Evolutionary conservation across 1,139 yeast species (phyloP).

Genomic region (Saccharomycopsis phalli): DNA sequence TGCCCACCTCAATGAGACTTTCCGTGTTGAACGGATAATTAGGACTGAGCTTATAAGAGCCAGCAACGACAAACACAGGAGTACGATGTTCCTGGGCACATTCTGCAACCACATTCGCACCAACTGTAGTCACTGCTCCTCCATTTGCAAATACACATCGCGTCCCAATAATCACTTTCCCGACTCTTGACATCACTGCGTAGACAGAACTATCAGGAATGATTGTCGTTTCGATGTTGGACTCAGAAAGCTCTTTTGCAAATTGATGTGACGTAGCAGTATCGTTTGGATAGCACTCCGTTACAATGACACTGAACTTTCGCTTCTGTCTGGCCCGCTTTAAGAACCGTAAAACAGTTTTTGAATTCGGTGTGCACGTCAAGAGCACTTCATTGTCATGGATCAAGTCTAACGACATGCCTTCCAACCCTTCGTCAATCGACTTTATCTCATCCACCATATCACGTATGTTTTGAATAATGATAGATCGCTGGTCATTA

Average conservation of each 20-base stretch:
- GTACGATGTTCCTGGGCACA: slow-evolving; percentile 93
- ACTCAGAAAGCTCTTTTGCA: slow-evolving; percentile 70
- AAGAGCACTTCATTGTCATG: slow-evolving; percentile 89
- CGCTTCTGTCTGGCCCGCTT: slow-evolving; percentile 84
- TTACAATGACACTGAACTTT: slow-evolving; percentile 83
- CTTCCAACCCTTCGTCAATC: slow-evolving; percentile 84
- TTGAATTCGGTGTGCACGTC: slow-evolving; percentile 90
- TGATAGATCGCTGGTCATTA: slow-evolving; percentile 73
- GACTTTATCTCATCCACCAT: slow-evolving; percentile 85
- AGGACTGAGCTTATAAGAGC: slow-evolving; percentile 87
- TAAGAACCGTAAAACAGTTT: slow-evolving; percentile 79
- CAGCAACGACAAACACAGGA: slow-evolving; percentile 94
- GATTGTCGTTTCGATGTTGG: slow-evolving; percentile 81
- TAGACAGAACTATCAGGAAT: slow-evolving; percentile 90
- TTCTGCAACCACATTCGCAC: slow-evolving; percentile 89
- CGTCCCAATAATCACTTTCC: slow-evolving; percentile 90
- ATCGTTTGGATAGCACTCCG: slow-evolving; percentile 89
- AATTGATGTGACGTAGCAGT: slow-evolving; percentile 66
- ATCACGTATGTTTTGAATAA: slow-evolving; percentile 91
- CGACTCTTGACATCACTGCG: slow-evolving; percentile 96
- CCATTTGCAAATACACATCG: slow-evolving; percentile 93
- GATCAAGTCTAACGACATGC: slow-evolving; percentile 84
- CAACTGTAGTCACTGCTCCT: slow-evolving; percentile 83
- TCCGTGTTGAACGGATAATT: slow-evolving; percentile 89
- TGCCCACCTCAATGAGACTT: slow-evolving; percentile 86